phyloP scores from a whole-genome alignment of 495 filamentous ascomycete genomes.

The Paragyromitra xinjiangensis region DNA sequence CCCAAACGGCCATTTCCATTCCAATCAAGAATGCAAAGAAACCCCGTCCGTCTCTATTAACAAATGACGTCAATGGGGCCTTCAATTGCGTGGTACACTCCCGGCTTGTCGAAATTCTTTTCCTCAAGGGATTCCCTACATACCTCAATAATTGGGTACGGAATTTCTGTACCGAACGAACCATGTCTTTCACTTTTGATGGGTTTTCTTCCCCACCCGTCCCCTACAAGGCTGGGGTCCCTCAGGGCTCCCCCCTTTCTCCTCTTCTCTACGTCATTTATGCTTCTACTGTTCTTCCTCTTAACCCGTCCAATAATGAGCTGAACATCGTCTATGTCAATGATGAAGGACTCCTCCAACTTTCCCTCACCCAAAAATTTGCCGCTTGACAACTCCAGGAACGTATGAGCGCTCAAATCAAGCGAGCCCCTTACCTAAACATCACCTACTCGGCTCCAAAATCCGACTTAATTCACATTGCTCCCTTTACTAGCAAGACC shows the following conservation, averaged over 20 bases:
- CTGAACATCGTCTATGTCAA: neutral
- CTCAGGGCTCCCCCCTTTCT: neutral
- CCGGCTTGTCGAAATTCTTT: neutral
- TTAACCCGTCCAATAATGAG: neutral
- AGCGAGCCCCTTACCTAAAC: neutral
- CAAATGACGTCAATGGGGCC: neutral
- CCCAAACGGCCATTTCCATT: neutral
- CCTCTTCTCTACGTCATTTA: neutral
- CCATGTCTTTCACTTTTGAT: neutral
- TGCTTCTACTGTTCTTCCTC: neutral
- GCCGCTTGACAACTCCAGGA: neutral
- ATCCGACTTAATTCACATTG: neutral
- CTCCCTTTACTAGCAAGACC: neutral
- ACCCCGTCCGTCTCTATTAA: too few species aligned
- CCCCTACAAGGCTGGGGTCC: neutral
- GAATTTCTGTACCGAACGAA: neutral
- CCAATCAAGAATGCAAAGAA: too few species aligned
- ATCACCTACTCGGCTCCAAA: neutral
- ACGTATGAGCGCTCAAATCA: neutral
- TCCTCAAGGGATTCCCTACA: neutral
- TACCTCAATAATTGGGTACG: neutral
- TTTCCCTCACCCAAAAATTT: neutral
- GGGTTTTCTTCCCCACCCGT: neutral
- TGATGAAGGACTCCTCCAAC: neutral
- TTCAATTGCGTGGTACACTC: neutral